Evolutionary conservation across 2,329 filamentous ascomycete genomes (phyloP).

Genomic region (Escovopsis sp.): DNA sequence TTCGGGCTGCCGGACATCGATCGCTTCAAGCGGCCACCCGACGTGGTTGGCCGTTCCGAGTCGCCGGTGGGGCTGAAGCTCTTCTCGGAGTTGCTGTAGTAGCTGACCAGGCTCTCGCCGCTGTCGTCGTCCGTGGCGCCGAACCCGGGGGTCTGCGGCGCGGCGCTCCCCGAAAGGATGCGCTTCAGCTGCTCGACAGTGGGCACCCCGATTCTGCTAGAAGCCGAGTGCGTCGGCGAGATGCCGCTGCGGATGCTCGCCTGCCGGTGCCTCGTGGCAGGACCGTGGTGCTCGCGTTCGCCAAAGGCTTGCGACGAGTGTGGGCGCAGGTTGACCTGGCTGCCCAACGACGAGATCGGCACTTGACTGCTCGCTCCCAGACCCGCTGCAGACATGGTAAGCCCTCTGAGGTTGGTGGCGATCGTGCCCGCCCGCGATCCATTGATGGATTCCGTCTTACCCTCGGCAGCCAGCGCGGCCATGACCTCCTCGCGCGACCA

Average conservation of each 20-base stretch:
- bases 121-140: constrained; percentile 32
- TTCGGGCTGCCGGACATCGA: constrained; percentile 21
- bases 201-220: constrained; percentile 35
- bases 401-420: constrained; percentile 34
- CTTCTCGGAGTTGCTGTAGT: constrained; percentile 49
- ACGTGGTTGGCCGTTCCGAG: constrained; percentile 14
- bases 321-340: constrained; percentile 34
- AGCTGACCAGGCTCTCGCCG: constrained; percentile 57
- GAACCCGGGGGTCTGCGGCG: constrained; percentile 22
- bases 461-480: constrained; percentile 49
- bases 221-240: constrained; percentile 29
- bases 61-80: constrained; percentile 35
- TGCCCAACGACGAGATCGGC: constrained; percentile 31
- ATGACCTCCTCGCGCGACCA: constrained; percentile 69
- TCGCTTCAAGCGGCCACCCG: constrained; percentile 15
- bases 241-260: constrained; percentile 36
- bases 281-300: constrained; percentile 16
- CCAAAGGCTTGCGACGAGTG: constrained; percentile 26
- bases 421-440: constrained; percentile 56
- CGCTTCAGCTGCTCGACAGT: constrained; percentile 50
- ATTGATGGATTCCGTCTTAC: constrained; percentile 57
- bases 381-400: constrained; percentile 35
- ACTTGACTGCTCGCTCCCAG: constrained; percentile 25
- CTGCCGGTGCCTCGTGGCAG: constrained; percentile 33
- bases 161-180: constrained; percentile 37